phyloP scores from a whole-genome alignment of 78 protist species.

The Monosiga brevicollis region DNA sequence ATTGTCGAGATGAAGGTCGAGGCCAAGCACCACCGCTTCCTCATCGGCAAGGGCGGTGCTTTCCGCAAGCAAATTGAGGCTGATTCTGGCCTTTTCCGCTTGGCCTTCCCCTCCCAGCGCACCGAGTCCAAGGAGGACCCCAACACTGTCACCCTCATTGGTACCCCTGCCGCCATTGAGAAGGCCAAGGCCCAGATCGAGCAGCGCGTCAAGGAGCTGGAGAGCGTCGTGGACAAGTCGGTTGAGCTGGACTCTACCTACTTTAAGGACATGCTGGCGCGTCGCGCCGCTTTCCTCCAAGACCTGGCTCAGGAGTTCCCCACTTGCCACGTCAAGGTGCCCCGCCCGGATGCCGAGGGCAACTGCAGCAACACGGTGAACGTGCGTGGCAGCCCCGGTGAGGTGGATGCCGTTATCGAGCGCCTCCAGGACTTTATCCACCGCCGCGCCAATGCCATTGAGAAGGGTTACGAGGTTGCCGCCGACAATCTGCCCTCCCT shows the following conservation, averaged over 20 bases:
- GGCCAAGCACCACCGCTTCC: conserved; percentile 5
- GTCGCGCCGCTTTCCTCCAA: not conserved
- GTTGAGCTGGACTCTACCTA: not conserved
- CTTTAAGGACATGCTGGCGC: not conserved
- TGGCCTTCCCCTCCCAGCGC: not conserved
- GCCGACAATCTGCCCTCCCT: not conserved
- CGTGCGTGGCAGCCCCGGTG: not conserved
- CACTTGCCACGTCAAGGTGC: no score
- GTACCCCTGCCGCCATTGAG: not conserved
- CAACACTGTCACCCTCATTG: not conserved
- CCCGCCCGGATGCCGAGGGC: not conserved
- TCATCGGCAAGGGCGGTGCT: conserved; percentile 1
- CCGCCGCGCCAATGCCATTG: not conserved
- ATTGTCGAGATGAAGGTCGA: not conserved
- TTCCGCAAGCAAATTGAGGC: not conserved
- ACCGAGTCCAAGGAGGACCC: not conserved
- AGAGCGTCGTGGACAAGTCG: not conserved
- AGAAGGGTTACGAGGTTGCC: not conserved
- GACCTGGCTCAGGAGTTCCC: not conserved
- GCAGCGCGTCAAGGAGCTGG: not conserved
- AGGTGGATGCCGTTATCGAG: no score
- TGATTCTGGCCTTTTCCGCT: not conserved
- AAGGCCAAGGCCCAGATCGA: not conserved
- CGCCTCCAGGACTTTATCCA: no score
- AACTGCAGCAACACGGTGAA: not conserved